A percentile compares a stretch with the other conserved stretches of the same genome.
Conservation (phyloP, 352 stramenopile species). For the Phytopythium aichiense region DNA sequence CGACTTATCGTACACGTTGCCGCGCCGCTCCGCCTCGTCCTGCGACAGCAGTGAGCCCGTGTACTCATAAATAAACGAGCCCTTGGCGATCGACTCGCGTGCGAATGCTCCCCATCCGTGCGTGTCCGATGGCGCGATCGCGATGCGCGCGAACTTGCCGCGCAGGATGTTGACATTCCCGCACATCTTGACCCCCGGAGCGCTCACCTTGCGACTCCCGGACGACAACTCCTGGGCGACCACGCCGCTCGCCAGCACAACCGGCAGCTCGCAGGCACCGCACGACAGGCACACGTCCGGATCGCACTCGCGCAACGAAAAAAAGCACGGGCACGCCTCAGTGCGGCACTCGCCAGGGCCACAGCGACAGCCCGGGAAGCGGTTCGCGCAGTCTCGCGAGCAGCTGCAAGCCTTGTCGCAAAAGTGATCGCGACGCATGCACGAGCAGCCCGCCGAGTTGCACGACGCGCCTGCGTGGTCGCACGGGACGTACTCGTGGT, state of each 20-base stretch:
- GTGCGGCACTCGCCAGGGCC: slow-evolving; percentile 52
- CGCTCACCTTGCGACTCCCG: background rate
- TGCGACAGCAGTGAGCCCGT: slow-evolving; percentile 91
- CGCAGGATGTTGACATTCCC: slow-evolving; percentile 70
- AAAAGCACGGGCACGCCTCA: slow-evolving; percentile 61
- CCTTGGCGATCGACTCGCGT: slow-evolving; percentile 40
- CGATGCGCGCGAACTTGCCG: slow-evolving; percentile 45
- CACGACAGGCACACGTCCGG: slow-evolving; percentile 66
- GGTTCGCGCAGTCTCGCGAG: slow-evolving; percentile 63
- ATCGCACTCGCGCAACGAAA: slow-evolving; percentile 65
- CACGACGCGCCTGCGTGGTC: slow-evolving; percentile 50
- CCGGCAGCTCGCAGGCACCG: slow-evolving; percentile 55
- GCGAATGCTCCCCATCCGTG: slow-evolving; percentile 79
- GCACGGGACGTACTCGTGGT: slow-evolving; percentile 72
- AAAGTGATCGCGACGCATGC: slow-evolving; percentile 81
- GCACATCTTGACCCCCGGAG: slow-evolving; percentile 37
- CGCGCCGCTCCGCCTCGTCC: slow-evolving; percentile 80
- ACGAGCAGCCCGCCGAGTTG: slow-evolving; percentile 62
- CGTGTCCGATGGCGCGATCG: slow-evolving; percentile 51
- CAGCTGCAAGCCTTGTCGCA: slow-evolving; percentile 71
- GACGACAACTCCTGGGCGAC: slow-evolving; percentile 21
- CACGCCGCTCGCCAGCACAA: slow-evolving; percentile 34
- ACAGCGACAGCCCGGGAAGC: slow-evolving; percentile 71
- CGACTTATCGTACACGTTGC: slow-evolving; percentile 88
- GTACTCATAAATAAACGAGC: slow-evolving; percentile 85